Conservation (phyloP, 495 filamentous ascomycete species). For the Podospora appendiculata region DNA sequence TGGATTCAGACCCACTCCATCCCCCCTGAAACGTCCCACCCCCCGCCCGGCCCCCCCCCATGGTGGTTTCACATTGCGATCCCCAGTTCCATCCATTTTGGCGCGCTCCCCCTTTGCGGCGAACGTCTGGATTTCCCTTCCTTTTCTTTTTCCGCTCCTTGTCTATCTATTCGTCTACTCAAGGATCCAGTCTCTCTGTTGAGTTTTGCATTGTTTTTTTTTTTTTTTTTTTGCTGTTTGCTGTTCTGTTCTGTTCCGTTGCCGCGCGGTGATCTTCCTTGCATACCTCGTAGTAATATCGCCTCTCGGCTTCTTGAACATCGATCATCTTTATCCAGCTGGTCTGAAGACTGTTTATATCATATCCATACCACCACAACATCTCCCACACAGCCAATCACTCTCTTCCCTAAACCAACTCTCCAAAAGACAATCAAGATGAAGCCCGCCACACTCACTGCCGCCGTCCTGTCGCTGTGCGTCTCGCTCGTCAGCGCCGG, state of each 20-base stretch:
- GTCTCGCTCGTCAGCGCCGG: constrained; percentile 37
- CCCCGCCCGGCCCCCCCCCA: too few species aligned
- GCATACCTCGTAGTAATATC: background rate
- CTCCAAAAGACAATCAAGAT: constrained; percentile 11
- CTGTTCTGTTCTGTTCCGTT: background rate
- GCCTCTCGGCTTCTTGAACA: too few species aligned
- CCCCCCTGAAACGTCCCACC: too few species aligned
- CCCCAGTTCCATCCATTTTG: too few species aligned
- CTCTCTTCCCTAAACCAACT: too few species aligned
- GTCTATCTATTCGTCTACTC: too few species aligned
- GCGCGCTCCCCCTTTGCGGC: too few species aligned
- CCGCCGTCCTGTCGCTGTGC: constrained; percentile 28
- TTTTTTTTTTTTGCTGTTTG: background rate
- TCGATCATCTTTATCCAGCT: background rate
- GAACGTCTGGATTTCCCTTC: background rate
- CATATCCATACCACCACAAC: background rate
- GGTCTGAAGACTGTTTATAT: background rate
- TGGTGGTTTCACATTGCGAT: too few species aligned
- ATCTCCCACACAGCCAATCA: too few species aligned
- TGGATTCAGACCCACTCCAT: too few species aligned
- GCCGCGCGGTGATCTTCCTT: background rate
- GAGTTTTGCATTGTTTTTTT: background rate
- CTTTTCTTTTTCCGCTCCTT: background rate
- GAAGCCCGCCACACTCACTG: constrained; percentile 28
- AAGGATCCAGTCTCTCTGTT: background rate